Evolutionary conservation across 805 yeast species (phyloP).

Genomic region (Candida pseudofarinosa): DNA sequence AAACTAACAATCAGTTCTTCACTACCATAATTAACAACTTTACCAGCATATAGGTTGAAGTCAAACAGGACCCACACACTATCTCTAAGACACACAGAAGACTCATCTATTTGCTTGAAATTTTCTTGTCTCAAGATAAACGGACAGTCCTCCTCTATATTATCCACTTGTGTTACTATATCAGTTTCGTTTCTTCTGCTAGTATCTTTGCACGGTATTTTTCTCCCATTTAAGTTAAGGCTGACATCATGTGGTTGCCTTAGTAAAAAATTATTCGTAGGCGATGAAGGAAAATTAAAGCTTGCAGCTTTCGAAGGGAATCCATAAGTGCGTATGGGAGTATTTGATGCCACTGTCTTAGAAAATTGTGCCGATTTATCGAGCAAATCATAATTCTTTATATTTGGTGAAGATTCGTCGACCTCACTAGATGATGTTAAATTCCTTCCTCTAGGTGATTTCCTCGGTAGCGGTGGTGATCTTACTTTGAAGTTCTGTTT

Average conservation of each 20-base stretch:
- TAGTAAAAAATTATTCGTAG: not conserved
- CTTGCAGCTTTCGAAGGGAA: not conserved
- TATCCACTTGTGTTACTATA: not conserved
- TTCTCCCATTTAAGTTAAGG: not conserved
- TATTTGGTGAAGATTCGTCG: conserved; percentile 21
- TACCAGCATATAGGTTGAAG: conserved; percentile 50
- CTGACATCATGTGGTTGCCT: not conserved
- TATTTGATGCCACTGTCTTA: not conserved
- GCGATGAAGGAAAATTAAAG: conserved; percentile 1
- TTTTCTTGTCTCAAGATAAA: conserved; percentile 8
- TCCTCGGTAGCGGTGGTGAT: not conserved
- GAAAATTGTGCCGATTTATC: not conserved
- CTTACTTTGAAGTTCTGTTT: not conserved
- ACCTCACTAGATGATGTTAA: conserved; percentile 13
- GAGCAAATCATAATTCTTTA: conserved; percentile 7
- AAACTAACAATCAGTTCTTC: conserved; percentile 35
- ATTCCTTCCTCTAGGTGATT: not conserved
- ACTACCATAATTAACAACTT: conserved; percentile 22
- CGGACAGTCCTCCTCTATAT: not conserved
- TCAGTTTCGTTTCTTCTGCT: too few species aligned
- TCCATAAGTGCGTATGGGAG: not conserved
- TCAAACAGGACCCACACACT: conserved; percentile 55
- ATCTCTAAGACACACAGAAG: conserved; percentile 11
- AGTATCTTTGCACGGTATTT: not conserved
- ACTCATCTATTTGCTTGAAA: conserved; percentile 8